Percentiles rank a stretch among this genome's conserved stretches.
Conservation (phyloP, 2,329 filamentous ascomycete species). For the Nigrograna mackinnonii region DNA sequence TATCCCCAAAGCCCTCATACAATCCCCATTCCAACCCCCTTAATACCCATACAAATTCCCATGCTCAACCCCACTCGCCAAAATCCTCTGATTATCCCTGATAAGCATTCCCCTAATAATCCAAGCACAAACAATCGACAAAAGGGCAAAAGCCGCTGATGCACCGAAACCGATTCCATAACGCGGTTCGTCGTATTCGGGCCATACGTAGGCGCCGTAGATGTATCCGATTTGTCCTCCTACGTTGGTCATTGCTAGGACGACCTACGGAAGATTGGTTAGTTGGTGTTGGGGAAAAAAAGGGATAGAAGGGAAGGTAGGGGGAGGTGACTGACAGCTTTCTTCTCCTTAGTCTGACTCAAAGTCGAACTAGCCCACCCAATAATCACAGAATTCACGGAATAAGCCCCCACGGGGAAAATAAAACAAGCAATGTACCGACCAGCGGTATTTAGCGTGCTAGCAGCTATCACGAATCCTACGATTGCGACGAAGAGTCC, state of each 20-base stretch:
- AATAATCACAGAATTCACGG: conserved; percentile 34
- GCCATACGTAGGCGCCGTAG: conserved; percentile 32
- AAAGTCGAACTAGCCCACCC: conserved; percentile 32
- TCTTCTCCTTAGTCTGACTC: conserved; percentile 7
- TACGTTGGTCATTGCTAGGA: conserved; percentile 32
- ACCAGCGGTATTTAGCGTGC: conserved; percentile 28
- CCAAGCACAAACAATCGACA: conserved; percentile 33
- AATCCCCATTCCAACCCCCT: too few relatives aligned
- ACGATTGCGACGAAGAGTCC: conserved; percentile 46
- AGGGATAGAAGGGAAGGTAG: not conserved
- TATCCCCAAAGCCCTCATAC: too few relatives aligned
- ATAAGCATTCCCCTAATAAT: conserved; percentile 26
- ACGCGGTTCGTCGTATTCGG: conserved; percentile 23
- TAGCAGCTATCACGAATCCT: conserved; percentile 44
- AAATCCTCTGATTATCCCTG: conserved; percentile 28
- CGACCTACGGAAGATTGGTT: not conserved
- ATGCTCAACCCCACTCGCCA: conserved; percentile 24
- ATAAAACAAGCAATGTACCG: conserved; percentile 34
- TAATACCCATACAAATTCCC: conserved; percentile 32
- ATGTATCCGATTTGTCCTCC: conserved; percentile 33
- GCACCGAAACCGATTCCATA: conserved; percentile 33
- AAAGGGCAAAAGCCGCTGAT: conserved; percentile 28
- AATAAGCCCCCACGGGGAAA: conserved; percentile 32
- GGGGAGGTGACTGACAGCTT: not conserved
- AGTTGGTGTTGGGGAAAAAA: not conserved